phyloP scores from a whole-genome alignment of 106 monocot species.

The Dendrobium nobile region DNA sequence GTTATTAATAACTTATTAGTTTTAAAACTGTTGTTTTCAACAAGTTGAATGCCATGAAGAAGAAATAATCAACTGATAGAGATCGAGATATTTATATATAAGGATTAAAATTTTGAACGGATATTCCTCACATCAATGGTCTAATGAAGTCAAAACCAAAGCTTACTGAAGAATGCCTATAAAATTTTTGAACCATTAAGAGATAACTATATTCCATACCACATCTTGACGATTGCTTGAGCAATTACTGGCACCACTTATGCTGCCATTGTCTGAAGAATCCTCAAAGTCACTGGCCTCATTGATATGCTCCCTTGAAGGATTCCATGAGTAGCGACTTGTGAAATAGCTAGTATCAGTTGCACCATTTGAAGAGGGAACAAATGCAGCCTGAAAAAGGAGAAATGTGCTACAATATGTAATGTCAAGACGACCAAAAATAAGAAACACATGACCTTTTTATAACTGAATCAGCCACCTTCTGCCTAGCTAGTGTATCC shows the following conservation, averaged over 20 bases:
- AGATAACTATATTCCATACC: neutral
- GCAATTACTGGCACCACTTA: slow-evolving; percentile 82
- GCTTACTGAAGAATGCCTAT: neutral
- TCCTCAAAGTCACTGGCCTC: slow-evolving; percentile 85
- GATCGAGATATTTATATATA: neutral
- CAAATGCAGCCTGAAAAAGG: slow-evolving; percentile 84
- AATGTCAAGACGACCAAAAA: neutral
- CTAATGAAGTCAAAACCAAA: neutral
- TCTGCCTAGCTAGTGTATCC: slow-evolving; percentile 95
- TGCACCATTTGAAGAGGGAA: slow-evolving; percentile 85
- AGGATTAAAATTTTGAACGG: neutral
- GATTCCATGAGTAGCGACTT: slow-evolving; percentile 92
- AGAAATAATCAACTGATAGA: neutral
- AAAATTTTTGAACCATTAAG: neutral
- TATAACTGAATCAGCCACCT: slow-evolving; percentile 33
- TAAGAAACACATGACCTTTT: neutral
- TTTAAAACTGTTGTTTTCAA: neutral
- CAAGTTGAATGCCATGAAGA: neutral
- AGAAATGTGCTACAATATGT: neutral
- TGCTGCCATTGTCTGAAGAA: slow-evolving; percentile 83
- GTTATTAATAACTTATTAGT: slow-evolving; percentile 3
- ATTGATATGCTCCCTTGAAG: slow-evolving; percentile 69
- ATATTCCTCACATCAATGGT: neutral
- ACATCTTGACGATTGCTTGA: slow-evolving; percentile 82
- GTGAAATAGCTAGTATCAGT: slow-evolving; percentile 97